Evolutionary conservation across 2,329 filamentous ascomycete species (phyloP).

Genomic region (Penicillium decumbens): DNA sequence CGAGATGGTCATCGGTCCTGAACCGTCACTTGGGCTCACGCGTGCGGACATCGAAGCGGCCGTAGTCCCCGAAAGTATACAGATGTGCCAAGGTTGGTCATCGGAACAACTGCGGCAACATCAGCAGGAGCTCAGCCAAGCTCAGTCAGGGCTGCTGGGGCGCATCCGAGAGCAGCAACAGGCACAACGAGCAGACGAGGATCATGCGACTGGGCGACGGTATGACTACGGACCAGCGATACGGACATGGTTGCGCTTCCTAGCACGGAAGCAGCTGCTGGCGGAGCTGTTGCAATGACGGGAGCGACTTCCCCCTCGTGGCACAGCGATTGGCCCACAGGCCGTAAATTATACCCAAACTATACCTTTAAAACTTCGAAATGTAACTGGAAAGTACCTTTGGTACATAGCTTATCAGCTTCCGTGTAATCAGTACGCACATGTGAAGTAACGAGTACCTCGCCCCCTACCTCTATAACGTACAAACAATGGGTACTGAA

Average conservation of each 20-base stretch:
- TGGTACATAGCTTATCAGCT: neutral
- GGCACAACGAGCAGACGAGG: constrained; percentile 36
- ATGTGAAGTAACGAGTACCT: neutral
- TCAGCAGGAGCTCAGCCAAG: constrained; percentile 25
- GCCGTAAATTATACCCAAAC: neutral
- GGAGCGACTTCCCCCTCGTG: constrained; percentile 14
- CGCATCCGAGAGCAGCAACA: constrained; percentile 42
- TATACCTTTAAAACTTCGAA: neutral
- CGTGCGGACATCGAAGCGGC: constrained; percentile 33
- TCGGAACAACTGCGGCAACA: constrained; percentile 30
- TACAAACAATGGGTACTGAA: neutral
- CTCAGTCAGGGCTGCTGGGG: constrained; percentile 32
- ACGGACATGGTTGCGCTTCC: constrained; percentile 62
- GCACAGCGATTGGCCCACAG: constrained; percentile 17
- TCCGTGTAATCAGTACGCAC: neutral
- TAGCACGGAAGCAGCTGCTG: constrained; percentile 64
- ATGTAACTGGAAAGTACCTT: neutral
- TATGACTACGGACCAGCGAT: constrained; percentile 67
- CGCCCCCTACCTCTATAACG: too few relatives aligned
- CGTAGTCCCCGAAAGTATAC: constrained; percentile 22
- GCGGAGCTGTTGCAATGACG: constrained; percentile 24
- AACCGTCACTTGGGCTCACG: constrained; percentile 36
- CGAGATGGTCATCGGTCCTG: constrained; percentile 31
- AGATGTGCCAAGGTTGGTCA: constrained; percentile 22
- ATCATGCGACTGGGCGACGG: constrained; percentile 39